Evolutionary conservation across 2,329 filamentous ascomycete species (phyloP).

Genomic region (Dothistroma pini): DNA sequence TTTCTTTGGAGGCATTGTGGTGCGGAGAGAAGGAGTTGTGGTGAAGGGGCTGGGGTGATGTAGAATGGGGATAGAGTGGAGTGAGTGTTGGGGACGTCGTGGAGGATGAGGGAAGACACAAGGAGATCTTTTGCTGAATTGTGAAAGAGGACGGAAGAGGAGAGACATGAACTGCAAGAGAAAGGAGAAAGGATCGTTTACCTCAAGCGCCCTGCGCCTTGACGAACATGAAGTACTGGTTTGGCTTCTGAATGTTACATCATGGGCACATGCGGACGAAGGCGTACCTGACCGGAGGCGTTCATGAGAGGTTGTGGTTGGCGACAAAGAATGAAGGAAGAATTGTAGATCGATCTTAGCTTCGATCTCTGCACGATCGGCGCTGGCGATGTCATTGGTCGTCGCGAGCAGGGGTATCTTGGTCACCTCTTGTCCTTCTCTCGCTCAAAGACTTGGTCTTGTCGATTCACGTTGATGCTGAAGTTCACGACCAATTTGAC

Average conservation of each 20-base stretch:
- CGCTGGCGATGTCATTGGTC: constrained; percentile 2
- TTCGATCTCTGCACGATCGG: neutral
- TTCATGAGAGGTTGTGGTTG: neutral
- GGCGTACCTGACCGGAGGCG: neutral
- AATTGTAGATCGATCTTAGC: neutral
- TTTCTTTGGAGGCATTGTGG: constrained; percentile 20
- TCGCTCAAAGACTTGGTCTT: too few species aligned
- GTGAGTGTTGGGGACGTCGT: neutral
- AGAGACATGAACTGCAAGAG: neutral
- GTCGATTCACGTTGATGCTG: too few species aligned
- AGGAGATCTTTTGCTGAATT: neutral
- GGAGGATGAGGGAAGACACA: neutral
- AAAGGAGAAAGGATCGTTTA: neutral
- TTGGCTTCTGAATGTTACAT: neutral
- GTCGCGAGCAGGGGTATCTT: neutral
- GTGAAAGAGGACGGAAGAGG: neutral
- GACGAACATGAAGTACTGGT: too few species aligned
- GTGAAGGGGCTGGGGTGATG: neutral
- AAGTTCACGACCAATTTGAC: too few species aligned
- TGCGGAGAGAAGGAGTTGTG: neutral
- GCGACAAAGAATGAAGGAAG: neutral
- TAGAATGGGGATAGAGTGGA: neutral
- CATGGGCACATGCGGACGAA: neutral
- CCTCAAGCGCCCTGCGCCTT: neutral
- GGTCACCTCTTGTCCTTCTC: neutral